Evolutionary conservation across 1,284 basidiomycete genomes (phyloP).

Genomic region (Psilocybe mexicana): DNA sequence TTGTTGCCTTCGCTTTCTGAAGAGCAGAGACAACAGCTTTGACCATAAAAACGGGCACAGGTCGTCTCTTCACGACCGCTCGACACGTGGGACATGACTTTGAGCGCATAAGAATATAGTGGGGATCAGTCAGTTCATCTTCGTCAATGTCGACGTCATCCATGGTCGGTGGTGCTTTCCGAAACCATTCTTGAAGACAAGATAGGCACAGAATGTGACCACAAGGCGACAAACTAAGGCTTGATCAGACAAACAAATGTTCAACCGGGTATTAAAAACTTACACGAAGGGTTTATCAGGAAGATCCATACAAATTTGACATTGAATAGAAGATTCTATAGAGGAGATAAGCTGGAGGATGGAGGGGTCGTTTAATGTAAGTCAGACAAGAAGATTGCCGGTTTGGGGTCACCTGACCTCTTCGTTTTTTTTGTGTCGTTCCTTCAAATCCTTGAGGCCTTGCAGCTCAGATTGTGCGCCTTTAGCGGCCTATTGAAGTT

Average conservation of each 20-base stretch:
- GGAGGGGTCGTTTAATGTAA: background rate
- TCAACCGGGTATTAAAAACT: conserved; percentile 26
- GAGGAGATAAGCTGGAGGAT: conserved; percentile 46
- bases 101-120: conserved; percentile 52
- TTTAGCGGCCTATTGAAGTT: conserved; percentile 42
- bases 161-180: conserved; percentile 54
- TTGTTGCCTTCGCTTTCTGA: conserved; percentile 38
- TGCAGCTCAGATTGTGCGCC: conserved; percentile 50
- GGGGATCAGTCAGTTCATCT: conserved; percentile 47
- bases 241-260: background rate
- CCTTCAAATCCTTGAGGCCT: conserved; percentile 46
- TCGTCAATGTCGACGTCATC: conserved; percentile 56
- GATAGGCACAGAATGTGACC: conserved; percentile 68
- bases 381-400: background rate
- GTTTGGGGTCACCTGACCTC: conserved; percentile 41
- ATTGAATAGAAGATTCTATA: conserved; percentile 61
- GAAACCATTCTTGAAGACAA: conserved; percentile 77
- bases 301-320: conserved; percentile 75
- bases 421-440: conserved; percentile 50
- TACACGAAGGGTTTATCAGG: conserved; percentile 65
- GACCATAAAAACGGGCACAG: conserved; percentile 66
- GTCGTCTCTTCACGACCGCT: conserved; percentile 52
- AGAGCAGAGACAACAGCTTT: conserved; percentile 57
- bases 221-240: conserved; percentile 64
- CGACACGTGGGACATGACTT: conserved; percentile 77